Evolutionary conservation across 805 yeast species (phyloP), one percentile per base, ranked within the genome.

Genomic region (Danielia reshetovae): DNA sequence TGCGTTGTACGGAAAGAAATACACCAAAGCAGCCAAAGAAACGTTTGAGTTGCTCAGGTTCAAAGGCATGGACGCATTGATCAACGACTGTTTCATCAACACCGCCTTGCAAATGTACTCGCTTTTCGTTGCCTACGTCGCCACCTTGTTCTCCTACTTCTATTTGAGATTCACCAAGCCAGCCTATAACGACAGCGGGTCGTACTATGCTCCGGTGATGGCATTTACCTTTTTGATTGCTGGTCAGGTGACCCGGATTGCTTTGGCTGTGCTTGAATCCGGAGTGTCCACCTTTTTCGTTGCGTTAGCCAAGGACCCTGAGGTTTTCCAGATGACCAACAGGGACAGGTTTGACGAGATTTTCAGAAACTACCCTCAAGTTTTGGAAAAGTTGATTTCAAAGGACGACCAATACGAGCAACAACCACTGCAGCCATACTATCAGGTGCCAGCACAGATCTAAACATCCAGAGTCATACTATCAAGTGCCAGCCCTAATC

Each of bases 261-360:
- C 90, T 10, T 75, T 80, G 42, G 81, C 82, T 27, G 82, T 87
- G 1, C 77, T 89, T 30, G 81, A 79, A 43, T 79, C 88, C 7
- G 96, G 96, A 9, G 77, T 80, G 8, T 77, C 89, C 15, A 84
- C 96, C 0, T 81, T 89, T 54, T 81, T 87, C 58, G 81, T 89
- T 29, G 88, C 93, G 0, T 67, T 85, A 50, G 86, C 89, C 10
- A 76, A 79, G 49, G 89, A 86, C 48, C 96, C 97, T 0, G 94
- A 85, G 48, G 77, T 84, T 6, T 81, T 84, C 67, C 79, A 76
- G 52, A 70, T 72, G 62, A 73, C 84, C 29, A 81, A 87, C 53
- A 87, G 94, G 45, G 62, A 63, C 38, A 56, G 77, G 41, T 83
- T 80, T 51, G 79, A 81, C 40, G 78, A 72, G 47, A 70, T 82